Conservation (phyloP, 805 yeast genomes). For the Candida nitratophila region DNA sequence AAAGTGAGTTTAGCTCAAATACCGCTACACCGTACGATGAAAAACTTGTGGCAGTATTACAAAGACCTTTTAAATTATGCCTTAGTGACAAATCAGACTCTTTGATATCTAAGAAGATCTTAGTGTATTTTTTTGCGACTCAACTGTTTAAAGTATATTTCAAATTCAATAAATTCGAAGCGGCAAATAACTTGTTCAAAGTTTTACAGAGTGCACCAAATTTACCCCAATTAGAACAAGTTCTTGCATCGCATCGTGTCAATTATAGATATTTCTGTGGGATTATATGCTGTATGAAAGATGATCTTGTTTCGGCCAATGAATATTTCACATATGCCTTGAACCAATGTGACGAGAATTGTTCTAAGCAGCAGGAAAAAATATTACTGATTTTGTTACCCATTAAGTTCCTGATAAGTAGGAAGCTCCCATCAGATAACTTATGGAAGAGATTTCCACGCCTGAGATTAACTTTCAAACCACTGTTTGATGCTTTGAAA, state of each 20-base stretch:
- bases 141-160: conserved; percentile 65
- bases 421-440: conserved; percentile 36
- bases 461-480: conserved; percentile 34
- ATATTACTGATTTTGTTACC: conserved; percentile 63
- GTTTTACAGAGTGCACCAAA: conserved; percentile 53
- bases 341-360: conserved; percentile 19
- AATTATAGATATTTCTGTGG: conserved; percentile 67
- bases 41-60: conserved; percentile 33
- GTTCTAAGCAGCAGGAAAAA: conserved; percentile 29
- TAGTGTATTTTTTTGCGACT: conserved; percentile 65
- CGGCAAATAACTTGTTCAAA: conserved; percentile 68
- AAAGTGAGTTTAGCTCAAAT: background rate
- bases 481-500: conserved; percentile 40
- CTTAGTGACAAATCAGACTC: conserved; percentile 70
- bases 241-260: conserved; percentile 47
- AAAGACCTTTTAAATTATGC: conserved; percentile 68
- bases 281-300: conserved; percentile 56
- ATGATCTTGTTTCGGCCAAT: conserved; percentile 47
- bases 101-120: conserved; percentile 44
- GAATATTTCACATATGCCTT: conserved; percentile 47
- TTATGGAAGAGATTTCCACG: conserved; percentile 36
- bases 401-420: conserved; percentile 42
- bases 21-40: conserved; percentile 15
- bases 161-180: conserved; percentile 56
- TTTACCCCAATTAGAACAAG: conserved; percentile 41